phyloP scores from a whole-genome alignment of 208 protist species.

The Vickermania ingenoplastis region DNA sequence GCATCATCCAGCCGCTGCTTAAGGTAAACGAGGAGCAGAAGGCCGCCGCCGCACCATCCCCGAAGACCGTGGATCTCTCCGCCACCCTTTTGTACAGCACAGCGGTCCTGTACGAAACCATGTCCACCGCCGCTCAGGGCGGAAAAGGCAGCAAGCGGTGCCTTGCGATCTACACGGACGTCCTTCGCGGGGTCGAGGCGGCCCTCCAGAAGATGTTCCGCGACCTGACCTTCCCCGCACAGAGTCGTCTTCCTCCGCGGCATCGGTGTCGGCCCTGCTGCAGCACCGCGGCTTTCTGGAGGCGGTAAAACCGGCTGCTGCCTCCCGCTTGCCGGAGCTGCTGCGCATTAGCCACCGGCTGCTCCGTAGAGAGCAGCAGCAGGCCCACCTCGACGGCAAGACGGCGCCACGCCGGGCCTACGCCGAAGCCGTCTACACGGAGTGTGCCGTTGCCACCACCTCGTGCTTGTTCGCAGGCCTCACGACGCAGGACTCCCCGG shows the following conservation, averaged over 20 bases:
- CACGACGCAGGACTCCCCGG: neutral
- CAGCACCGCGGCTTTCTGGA: neutral
- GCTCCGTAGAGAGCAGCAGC: neutral
- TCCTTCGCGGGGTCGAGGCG: neutral
- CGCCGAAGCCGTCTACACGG: constrained; percentile 1
- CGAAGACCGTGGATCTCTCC: too few relatives aligned
- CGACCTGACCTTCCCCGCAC: neutral
- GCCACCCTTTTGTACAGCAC: neutral
- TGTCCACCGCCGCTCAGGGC: neutral
- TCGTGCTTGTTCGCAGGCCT: neutral
- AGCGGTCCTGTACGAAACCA: neutral
- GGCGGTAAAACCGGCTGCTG: neutral
- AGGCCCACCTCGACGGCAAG: neutral
- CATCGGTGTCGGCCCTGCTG: neutral
- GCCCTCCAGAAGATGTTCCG: neutral
- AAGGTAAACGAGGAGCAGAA: too few relatives aligned
- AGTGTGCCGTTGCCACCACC: neutral
- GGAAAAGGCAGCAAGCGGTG: too few relatives aligned
- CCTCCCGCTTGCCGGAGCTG: neutral
- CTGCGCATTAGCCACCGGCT: neutral
- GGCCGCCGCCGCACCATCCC: too few relatives aligned
- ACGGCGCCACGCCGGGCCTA: neutral
- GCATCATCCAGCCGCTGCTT: too few relatives aligned
- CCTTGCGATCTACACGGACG: too few relatives aligned
- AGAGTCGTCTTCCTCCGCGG: neutral